Evolutionary conservation across 331 rosid species (phyloP), one percentile per base, ranked within the genome.

Genomic region (Dryas integrifolia): DNA sequence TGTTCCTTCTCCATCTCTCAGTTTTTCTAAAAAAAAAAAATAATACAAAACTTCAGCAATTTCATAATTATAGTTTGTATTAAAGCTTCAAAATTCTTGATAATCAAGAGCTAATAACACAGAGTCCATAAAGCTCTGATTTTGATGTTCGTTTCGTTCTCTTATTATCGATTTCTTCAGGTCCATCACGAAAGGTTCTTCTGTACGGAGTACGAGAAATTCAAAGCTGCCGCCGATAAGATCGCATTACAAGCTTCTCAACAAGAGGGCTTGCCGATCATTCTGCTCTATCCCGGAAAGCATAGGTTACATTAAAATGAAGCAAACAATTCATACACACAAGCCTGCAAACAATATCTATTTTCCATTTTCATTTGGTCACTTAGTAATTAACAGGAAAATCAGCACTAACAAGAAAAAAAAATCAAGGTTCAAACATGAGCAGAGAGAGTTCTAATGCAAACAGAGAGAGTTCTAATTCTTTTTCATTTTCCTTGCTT

Each of bases 171-270:
- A 21, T 21, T 21, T 21, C 24, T 21, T 74, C 93, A 86, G 70
- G 90, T 91, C 5, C 97, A 94, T 81, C 84, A 66, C 12, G 97
- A 91, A 85, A 83, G 75, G 45, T 81, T 80, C 58, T 94, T 91
- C 81, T 91, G 97, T 85, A 88, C 98, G 4, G 97, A 91, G 67
- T 94, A 94, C 73, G 98, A 94, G 87, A 89, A 79, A 77, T 94
- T 97, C 26, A 94, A 94, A 82, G 86, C 15, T 9, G 75, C 73
- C 4, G 91, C 96, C 0, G 96, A 94, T 80, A 89, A 86, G 77
- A 83, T 94, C 35, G 97, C 96, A 0, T 0, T 88, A 40, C 81
- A 82, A 77, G 98, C 96, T 60, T 96, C 88, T 3, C 80, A 83
- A 0, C 51, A 55, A 5, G 92, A 88, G 65, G 97, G 95, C 5